Evolutionary conservation across 2,329 filamentous ascomycete species (phyloP), one percentile per base, ranked within the genome.

Genomic region (Calonectria ilicicola): DNA sequence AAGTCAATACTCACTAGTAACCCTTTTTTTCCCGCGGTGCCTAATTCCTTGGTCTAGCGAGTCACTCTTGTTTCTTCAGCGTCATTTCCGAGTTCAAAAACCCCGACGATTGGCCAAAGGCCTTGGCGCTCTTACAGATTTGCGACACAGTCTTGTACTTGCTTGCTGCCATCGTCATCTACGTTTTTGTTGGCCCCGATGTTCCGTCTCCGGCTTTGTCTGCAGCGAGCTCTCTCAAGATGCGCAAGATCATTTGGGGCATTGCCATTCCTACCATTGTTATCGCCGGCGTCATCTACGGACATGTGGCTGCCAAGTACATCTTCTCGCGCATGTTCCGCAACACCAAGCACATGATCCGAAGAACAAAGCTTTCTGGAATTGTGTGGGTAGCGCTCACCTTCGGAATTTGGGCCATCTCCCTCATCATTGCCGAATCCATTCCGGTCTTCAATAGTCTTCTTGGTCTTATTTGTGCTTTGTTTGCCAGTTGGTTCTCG

Each of bases 281-380:
- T 60, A 90, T 95, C 63, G 91, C 92, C 0, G 93, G 93, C 66
- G 92, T 94, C 8, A 92, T 95, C 74, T 92, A 93, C 79, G 92
- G 89, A 15, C 90, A 92, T 72, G 90, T 94, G 2, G 91, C 91
- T 2, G 87, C 87, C 67, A 93, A 93, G 79, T 92, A 92, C 77
- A 85, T 93, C 70, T 94, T 93, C 78, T 84, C 90, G 4, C 89
- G 92, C 35, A 80, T 92, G 9, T 93, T 93, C 84, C 84, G 87
- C 23, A 88, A 89, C 72, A 91, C 89, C 9, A 87, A 90, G 77
- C 88, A 89, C 76, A 85, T 90, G 81, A 84, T 86, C 67, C 86
- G 87, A 75, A 85, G 86, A 56, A 90, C 87, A 58, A 84, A 83
- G 72, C 71, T 87, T 1, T 89, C 90, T 6, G 88, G 88, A 74